A percentile compares a stretch with the other conserved stretches of the same genome.
phyloP scores from a whole-genome alignment of 352 stramenopile species.

The Globisporangium spinosum region DNA sequence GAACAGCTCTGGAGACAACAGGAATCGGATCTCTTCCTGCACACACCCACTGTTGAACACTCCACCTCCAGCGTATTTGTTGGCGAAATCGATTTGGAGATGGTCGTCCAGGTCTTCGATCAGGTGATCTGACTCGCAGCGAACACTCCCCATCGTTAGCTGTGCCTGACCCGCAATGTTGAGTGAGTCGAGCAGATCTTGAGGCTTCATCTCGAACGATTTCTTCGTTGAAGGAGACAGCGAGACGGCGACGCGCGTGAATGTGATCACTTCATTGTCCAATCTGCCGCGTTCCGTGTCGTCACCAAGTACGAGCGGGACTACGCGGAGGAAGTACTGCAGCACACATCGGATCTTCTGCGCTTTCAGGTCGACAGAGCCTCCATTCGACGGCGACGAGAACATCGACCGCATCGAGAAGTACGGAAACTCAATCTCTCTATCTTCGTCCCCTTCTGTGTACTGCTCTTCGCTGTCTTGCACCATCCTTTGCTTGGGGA shows the following conservation, averaged over 20 bases:
- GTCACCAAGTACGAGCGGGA: slow-evolving; percentile 28
- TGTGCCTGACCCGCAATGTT: not conserved
- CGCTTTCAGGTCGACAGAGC: slow-evolving; percentile 37
- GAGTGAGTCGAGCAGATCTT: slow-evolving; percentile 22
- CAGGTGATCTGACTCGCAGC: slow-evolving; percentile 34
- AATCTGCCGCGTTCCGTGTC: slow-evolving; percentile 3
- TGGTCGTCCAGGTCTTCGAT: slow-evolving; percentile 67
- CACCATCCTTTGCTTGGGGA: slow-evolving; percentile 12
- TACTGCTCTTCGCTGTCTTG: slow-evolving; percentile 1
- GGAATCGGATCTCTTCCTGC: slow-evolving; percentile 83
- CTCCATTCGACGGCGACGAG: slow-evolving; percentile 19
- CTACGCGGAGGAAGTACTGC: slow-evolving; percentile 62
- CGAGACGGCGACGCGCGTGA: slow-evolving; percentile 40
- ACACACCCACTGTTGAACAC: slow-evolving; percentile 72
- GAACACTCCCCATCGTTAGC: slow-evolving; percentile 19
- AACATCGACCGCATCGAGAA: slow-evolving; percentile 52
- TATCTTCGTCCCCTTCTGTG: not conserved
- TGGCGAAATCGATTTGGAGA: slow-evolving; percentile 82
- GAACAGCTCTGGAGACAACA: slow-evolving; percentile 68
- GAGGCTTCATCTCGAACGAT: slow-evolving; percentile 10
- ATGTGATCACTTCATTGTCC: slow-evolving; percentile 46
- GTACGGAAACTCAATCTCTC: slow-evolving; percentile 42
- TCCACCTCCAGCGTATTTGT: slow-evolving; percentile 72
- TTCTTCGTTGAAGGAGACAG: slow-evolving; percentile 13
- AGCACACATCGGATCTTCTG: slow-evolving; percentile 71